These are phyloP conservation scores for Clitopilus hobsonii DNA, from an alignment of 768 basidiomycete species.

Conservation along the genomic window DNA sequence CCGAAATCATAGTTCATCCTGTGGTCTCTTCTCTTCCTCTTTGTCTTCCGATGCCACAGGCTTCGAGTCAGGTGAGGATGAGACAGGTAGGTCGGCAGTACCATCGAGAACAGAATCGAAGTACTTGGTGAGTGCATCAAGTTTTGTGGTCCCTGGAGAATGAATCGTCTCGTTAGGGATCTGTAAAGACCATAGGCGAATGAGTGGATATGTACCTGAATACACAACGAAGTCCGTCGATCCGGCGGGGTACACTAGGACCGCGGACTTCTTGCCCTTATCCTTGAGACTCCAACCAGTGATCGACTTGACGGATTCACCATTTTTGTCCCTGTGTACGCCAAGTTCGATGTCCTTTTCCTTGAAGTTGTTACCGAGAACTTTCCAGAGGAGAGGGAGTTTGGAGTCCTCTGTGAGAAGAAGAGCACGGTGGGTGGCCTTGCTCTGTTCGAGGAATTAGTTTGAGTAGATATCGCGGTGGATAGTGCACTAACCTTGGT, in stretches of 20 bases:
- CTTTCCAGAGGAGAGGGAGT: slow-evolving; percentile 76
- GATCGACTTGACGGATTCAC: slow-evolving; percentile 36
- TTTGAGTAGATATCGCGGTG: neutral
- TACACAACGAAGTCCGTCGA: slow-evolving; percentile 56
- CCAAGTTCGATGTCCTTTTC: slow-evolving; percentile 54
- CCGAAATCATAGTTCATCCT: neutral
- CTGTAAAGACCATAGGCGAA: neutral
- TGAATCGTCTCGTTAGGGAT: neutral
- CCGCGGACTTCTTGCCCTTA: slow-evolving; percentile 54
- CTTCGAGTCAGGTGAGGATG: neutral
- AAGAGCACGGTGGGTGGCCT: slow-evolving; percentile 48
- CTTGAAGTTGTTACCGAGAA: slow-evolving; percentile 68
- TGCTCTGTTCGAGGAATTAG: slow-evolving; percentile 12
- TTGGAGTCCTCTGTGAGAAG: slow-evolving; percentile 73
- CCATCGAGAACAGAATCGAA: slow-evolving; percentile 70
- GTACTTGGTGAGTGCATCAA: slow-evolving; percentile 69
- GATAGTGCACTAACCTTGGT: slow-evolving; percentile 42
- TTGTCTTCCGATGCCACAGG: too few relatives aligned
- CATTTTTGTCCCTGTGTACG: slow-evolving; percentile 62
- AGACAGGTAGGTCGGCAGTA: slow-evolving; percentile 44
- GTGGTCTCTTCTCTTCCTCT: neutral
- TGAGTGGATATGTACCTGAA: slow-evolving; percentile 50
- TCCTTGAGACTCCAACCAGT: slow-evolving; percentile 11
- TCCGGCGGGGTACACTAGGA: slow-evolving; percentile 66
- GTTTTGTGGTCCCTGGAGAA: slow-evolving; percentile 59